A percentile compares a stretch with the other conserved stretches of the same genome.
These are phyloP conservation scores for Ilyonectria destructans DNA, from an alignment of 2,329 filamentous ascomycete genomes.

Conservation along the genomic window DNA sequence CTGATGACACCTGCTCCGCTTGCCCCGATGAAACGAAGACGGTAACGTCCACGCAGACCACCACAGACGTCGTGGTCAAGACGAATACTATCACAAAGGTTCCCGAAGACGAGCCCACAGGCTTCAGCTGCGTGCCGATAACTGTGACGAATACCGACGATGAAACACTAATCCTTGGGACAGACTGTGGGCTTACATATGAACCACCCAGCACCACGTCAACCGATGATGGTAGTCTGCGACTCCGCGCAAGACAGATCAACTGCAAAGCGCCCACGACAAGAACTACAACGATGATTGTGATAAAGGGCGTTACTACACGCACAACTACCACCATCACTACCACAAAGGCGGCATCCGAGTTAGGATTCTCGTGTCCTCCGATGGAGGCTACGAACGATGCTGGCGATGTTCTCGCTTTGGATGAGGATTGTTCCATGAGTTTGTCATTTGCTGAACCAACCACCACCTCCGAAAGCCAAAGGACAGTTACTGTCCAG, in stretches of 20 bases:
- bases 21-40: conserved; percentile 15
- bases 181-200: conserved; percentile 14
- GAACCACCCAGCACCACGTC: background rate
- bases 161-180: background rate
- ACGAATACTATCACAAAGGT: background rate
- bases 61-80: background rate
- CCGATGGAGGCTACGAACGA: conserved; percentile 15
- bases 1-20: background rate
- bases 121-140: conserved; percentile 11
- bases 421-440: conserved; percentile 11
- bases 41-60: conserved; percentile 4
- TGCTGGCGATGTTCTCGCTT: conserved; percentile 14
- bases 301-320: background rate
- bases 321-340: conserved; percentile 2
- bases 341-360: conserved; percentile 1
- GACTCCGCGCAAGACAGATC: background rate
- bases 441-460: conserved; percentile 4
- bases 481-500: background rate
- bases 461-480: background rate
- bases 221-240: background rate
- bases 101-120: background rate
- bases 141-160: conserved; percentile 8
- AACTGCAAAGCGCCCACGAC: conserved; percentile 6
- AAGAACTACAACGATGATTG: background rate
- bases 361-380: conserved; percentile 13